These are phyloP conservation scores for Coemansia sp. DNA, from an alignment of 192 early-diverging fungal genomes.

Conservation along the genomic window DNA sequence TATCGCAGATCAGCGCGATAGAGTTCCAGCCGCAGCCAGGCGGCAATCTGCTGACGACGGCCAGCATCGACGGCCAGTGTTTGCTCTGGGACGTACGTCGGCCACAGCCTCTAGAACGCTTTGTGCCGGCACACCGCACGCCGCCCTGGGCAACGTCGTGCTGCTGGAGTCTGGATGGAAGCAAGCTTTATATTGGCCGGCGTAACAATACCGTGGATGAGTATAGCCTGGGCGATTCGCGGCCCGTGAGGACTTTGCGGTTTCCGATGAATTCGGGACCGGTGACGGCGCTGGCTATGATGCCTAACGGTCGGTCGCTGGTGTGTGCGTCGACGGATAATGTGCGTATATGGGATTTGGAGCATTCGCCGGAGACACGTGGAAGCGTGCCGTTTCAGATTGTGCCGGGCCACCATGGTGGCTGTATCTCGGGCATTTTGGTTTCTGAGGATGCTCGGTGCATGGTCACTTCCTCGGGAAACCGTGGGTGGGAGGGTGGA, in stretches of 20 bases:
- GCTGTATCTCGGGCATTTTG: constrained; percentile 62
- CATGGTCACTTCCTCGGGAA: constrained; percentile 90
- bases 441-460: constrained; percentile 71
- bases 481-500: constrained; percentile 92
- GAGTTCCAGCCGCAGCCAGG: constrained; percentile 58
- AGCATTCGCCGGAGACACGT: constrained; percentile 43
- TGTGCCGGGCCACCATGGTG: constrained; percentile 92
- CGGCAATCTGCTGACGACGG: constrained; percentile 57
- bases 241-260: constrained; percentile 65
- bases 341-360: constrained; percentile 86
- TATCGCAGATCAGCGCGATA: constrained; percentile 76
- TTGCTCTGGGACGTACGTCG: constrained; percentile 73
- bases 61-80: constrained; percentile 72
- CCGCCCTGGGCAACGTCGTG: constrained; percentile 74
- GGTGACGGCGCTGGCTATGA: constrained; percentile 67
- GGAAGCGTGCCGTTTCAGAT: constrained; percentile 80
- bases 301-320: constrained; percentile 79
- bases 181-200: constrained; percentile 76
- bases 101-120: constrained; percentile 42
- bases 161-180: constrained; percentile 82
- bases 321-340: constrained; percentile 91
- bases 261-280: constrained; percentile 88
- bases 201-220: constrained; percentile 93
- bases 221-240: constrained; percentile 65
- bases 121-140: constrained; percentile 57